phyloP scores from a whole-genome alignment of 1,284 basidiomycete genomes.

The Phlebopus sp. region DNA sequence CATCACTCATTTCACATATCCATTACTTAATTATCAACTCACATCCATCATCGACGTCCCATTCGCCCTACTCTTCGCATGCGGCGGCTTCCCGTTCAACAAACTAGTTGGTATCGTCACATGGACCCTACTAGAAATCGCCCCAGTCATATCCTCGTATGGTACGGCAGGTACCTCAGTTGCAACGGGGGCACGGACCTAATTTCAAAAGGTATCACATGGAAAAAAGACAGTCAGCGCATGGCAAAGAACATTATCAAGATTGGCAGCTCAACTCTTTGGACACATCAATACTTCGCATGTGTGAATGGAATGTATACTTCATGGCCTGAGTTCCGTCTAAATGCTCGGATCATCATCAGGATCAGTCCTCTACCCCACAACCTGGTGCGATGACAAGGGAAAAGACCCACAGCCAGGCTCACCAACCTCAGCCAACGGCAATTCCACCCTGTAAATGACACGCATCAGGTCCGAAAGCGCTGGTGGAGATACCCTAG shows the following conservation, averaged over 20 bases:
- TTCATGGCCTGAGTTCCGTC: conserved; percentile 45
- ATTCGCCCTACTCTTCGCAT: background rate
- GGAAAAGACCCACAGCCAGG: conserved; percentile 38
- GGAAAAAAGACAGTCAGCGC: conserved; percentile 1
- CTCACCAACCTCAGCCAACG: conserved; percentile 42
- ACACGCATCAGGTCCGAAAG: background rate
- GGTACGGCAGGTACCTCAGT: too few species aligned
- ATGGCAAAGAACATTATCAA: background rate
- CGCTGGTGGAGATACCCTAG: conserved; percentile 5
- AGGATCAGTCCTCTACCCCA: too few species aligned
- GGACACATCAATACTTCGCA: conserved; percentile 43
- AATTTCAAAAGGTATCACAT: background rate
- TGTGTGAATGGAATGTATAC: conserved; percentile 48
- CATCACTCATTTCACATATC: too few species aligned
- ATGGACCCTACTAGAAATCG: too few species aligned
- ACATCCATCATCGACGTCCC: background rate
- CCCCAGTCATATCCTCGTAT: too few species aligned
- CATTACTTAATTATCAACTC: background rate
- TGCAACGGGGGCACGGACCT: conserved; percentile 18
- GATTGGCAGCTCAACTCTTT: conserved; percentile 27
- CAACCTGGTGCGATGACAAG: too few species aligned
- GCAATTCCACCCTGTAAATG: conserved; percentile 16
- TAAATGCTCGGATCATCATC: conserved; percentile 17
- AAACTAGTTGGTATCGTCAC: too few species aligned
- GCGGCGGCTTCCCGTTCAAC: background rate